A percentile compares a stretch with the other conserved stretches of the same genome.
Conservation (phyloP, 2,329 filamentous ascomycete species). For the Trichoderma semiorbis region DNA sequence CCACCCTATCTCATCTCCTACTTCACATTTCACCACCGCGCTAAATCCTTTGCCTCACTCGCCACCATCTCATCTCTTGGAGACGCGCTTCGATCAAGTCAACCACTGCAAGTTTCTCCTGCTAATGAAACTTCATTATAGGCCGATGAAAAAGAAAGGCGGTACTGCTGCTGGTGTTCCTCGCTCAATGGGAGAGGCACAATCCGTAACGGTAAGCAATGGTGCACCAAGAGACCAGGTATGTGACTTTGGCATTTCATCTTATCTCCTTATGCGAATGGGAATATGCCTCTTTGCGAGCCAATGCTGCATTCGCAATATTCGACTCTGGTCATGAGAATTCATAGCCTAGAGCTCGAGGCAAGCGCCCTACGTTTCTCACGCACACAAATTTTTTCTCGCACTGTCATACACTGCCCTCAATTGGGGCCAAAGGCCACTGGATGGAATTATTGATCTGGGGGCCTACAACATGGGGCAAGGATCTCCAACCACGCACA, state of each 20-base stretch:
- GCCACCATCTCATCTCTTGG: background rate
- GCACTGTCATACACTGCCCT: conserved; percentile 10
- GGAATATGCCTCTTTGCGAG: background rate
- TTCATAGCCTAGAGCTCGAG: background rate
- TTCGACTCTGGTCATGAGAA: background rate
- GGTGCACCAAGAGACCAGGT: conserved; percentile 54
- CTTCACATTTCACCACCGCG: background rate
- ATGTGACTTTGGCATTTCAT: conserved; percentile 30
- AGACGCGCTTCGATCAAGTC: background rate
- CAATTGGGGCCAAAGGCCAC: conserved; percentile 1
- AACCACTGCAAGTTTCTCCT: background rate
- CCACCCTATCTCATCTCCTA: background rate
- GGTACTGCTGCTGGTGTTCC: conserved; percentile 67
- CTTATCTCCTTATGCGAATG: background rate
- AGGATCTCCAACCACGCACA: conserved; percentile 20
- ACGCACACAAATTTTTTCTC: conserved; percentile 7
- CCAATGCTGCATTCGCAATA: background rate
- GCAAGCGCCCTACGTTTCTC: background rate
- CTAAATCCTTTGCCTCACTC: background rate
- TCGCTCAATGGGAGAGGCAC: conserved; percentile 60
- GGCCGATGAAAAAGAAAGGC: conserved; percentile 69
- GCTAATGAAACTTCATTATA: conserved; percentile 33
- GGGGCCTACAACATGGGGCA: conserved; percentile 19
- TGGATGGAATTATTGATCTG: conserved; percentile 13
- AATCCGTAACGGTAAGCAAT: conserved; percentile 54